Evolutionary conservation across 2,329 filamentous ascomycete species (phyloP).

Genomic region (Pezizomycotina sp.): DNA sequence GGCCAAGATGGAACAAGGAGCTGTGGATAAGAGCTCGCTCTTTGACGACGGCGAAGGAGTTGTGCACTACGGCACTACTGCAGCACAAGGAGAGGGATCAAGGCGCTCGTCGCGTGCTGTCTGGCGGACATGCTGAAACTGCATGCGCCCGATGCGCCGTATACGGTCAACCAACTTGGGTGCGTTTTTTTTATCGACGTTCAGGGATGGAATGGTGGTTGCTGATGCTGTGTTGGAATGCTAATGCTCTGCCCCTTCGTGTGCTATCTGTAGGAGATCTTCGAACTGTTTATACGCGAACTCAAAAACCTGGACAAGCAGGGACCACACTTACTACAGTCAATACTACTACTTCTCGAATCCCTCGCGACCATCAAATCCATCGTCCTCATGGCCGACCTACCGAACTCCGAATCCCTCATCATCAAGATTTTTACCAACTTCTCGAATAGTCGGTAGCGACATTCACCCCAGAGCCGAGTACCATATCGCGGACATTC

Average conservation of each 20-base stretch:
- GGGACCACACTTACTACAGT: slow-evolving; percentile 29
- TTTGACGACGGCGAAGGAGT: slow-evolving; percentile 66
- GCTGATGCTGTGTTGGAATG: slow-evolving; percentile 2
- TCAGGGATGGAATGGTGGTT: no score
- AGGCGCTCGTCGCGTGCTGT: slow-evolving; percentile 74
- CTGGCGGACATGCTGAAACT: slow-evolving; percentile 84
- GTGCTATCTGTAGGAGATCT: slow-evolving; percentile 56
- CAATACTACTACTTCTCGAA: slow-evolving; percentile 79
- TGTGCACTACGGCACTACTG: slow-evolving; percentile 65
- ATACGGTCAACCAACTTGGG: slow-evolving; percentile 78
- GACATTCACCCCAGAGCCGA: slow-evolving; percentile 85
- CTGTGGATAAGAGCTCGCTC: slow-evolving; percentile 61
- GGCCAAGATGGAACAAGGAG: slow-evolving; percentile 67
- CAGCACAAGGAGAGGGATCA: slow-evolving; percentile 81
- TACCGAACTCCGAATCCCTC: slow-evolving; percentile 64
- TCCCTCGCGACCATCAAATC: slow-evolving; percentile 89
- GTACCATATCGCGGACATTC: slow-evolving; percentile 72
- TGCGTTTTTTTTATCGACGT: no score
- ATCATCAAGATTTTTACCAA: slow-evolving; percentile 67
- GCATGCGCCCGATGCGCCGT: slow-evolving; percentile 88
- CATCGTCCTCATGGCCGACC: slow-evolving; percentile 76
- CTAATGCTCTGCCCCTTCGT: slow-evolving; percentile 12
- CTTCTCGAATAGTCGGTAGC: slow-evolving; percentile 86
- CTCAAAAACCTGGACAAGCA: slow-evolving; percentile 22
- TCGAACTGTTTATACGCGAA: slow-evolving; percentile 61